Percentiles rank a stretch among this genome's conserved stretches.
Conservation (phyloP, 2,329 filamentous ascomycete species). For the Torrubiella hemipterigena region DNA sequence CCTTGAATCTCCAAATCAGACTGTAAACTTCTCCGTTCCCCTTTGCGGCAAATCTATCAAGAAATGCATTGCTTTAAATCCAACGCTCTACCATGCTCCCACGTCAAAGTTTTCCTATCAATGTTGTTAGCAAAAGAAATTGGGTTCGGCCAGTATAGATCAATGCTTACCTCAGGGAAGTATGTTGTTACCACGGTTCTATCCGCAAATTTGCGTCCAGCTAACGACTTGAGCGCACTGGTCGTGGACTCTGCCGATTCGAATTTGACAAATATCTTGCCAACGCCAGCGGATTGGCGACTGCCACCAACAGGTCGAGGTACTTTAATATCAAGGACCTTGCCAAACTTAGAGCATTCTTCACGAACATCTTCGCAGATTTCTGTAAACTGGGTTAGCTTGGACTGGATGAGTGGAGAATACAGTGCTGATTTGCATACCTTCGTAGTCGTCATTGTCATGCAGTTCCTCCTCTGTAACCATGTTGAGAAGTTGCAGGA, state of each 20-base stretch:
- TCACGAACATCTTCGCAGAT: slow-evolving; percentile 90
- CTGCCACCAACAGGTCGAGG: slow-evolving; percentile 75
- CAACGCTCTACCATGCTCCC: slow-evolving; percentile 77
- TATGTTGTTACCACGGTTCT: slow-evolving; percentile 94
- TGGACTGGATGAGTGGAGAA: neutral
- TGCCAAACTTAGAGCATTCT: slow-evolving; percentile 86
- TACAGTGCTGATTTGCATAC: slow-evolving; percentile 32
- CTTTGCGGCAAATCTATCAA: too few species aligned
- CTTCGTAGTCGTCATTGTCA: slow-evolving; percentile 90
- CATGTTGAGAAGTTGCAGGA: slow-evolving; percentile 95
- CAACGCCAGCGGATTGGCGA: slow-evolving; percentile 77
- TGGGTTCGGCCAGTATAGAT: neutral
- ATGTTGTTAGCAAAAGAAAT: slow-evolving; percentile 17
- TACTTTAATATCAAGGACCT: slow-evolving; percentile 79
- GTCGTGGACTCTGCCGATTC: slow-evolving; percentile 65
- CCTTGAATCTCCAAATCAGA: too few species aligned
- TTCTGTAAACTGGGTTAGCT: slow-evolving; percentile 48
- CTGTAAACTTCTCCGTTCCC: too few species aligned
- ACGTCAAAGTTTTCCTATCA: slow-evolving; percentile 85
- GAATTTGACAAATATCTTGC: slow-evolving; percentile 97
- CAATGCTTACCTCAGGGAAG: slow-evolving; percentile 67
- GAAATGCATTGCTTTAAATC: too few species aligned
- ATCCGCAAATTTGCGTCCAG: slow-evolving; percentile 91
- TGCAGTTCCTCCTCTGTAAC: slow-evolving; percentile 91
- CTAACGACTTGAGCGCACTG: slow-evolving; percentile 78